Evolutionary conservation across 108 stramenopile species (phyloP), one percentile per base, ranked within the genome.

Genomic region (Nitzschia palea): DNA sequence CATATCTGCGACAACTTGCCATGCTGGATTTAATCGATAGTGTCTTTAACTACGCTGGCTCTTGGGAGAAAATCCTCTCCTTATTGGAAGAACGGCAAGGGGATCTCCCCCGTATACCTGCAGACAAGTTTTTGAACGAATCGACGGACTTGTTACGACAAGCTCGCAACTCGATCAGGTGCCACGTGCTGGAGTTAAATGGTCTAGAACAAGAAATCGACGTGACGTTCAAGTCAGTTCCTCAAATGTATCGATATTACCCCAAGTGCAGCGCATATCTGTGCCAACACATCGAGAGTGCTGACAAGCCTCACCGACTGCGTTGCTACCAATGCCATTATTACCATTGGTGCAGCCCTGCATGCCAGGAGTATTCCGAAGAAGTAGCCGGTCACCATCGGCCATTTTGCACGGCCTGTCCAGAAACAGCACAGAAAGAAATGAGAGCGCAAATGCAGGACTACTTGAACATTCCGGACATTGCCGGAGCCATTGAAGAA

Each of bases 321-420:
- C 79, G 79, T 18, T 80, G 79, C 52, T 30, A 59, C 9, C 55
- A 64, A 23, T 80, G 79, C 42, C 70, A 69, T 52, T 80, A 80
- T 50, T 80, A 71, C 71, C 79, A 80, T 62, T 80, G 62, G 42
- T 80, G 79, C 28, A 67, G 65, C 37, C 32, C 67, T 12, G 74
- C 79, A 4, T 80, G 79, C 34, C 59, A 55, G 22, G 62, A 71
- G 15, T 76, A 76, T 32, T 69, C 53, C 18, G 74, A 80, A 28
- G 59, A 60, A 3, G 32, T 76, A 1, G 29, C 67, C 25, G 68
- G 52, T 22, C 42, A 65, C 25, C 78, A 79, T 43, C 18, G 2
- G 1, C 48, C 48, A 17, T 76, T 68, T 36, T 79, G 78, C 48
- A 22, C 52, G 14, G 62, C 58, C 14, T 70, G 74, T 14, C 79